A percentile compares a stretch with the other conserved stretches of the same genome.
Conservation (phyloP, 352 stramenopile genomes). For the Pythium brassicae region DNA sequence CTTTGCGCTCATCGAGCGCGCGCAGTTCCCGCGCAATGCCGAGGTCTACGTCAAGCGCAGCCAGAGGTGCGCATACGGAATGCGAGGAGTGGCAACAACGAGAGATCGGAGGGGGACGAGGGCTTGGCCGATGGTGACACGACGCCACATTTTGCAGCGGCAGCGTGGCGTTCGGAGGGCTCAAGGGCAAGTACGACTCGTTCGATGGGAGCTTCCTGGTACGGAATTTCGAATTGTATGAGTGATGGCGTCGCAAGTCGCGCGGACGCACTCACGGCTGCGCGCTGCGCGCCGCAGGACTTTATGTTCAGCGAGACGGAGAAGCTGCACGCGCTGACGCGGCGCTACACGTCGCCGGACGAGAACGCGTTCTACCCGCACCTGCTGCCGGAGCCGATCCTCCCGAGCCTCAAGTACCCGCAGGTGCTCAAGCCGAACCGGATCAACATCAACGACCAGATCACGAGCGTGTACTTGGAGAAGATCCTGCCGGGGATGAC, state of each 20-base stretch:
- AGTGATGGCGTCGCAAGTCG: neutral
- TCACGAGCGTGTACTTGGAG: conserved; percentile 96
- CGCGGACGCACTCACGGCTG: conserved; percentile 2
- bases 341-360: conserved; percentile 97
- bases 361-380: conserved; percentile 98
- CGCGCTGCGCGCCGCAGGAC: conserved; percentile 84
- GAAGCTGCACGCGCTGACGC: conserved; percentile 90
- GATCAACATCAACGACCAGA: conserved; percentile 98
- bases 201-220: conserved; percentile 82
- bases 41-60: conserved; percentile 93
- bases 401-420: conserved; percentile 92
- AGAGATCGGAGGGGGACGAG: no score
- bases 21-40: conserved; percentile 94
- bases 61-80: conserved; percentile 32
- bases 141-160: conserved; percentile 22
- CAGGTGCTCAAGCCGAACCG: conserved; percentile 91
- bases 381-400: conserved; percentile 86
- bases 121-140: neutral
- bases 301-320: conserved; percentile 98
- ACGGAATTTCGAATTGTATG: conserved; percentile 2
- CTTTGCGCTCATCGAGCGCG: conserved; percentile 98
- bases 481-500: conserved; percentile 93
- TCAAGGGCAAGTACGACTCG: conserved; percentile 83
- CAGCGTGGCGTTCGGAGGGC: conserved; percentile 64
- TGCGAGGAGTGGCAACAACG: no score